Percentiles rank a stretch among this genome's conserved stretches.
These are phyloP conservation scores for Umbellularia californica DNA, from an alignment of 164 flowering plant species.

Conservation along the genomic window DNA sequence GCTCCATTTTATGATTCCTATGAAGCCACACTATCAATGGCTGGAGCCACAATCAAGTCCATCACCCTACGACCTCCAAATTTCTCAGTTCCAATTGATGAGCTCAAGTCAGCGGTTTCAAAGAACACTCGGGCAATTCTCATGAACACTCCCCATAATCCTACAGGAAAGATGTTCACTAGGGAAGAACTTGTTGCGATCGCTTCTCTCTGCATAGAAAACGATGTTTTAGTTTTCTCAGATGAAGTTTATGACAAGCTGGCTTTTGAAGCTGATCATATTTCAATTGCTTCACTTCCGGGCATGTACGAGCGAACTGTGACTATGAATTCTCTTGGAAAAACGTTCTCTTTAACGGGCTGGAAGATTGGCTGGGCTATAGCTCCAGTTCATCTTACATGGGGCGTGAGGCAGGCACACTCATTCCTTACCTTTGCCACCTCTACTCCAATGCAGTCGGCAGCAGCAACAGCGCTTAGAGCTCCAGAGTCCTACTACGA, in stretches of 20 bases:
- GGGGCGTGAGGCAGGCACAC: conserved; percentile 96
- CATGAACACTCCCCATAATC: conserved; percentile 91
- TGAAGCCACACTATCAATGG: conserved; percentile 94
- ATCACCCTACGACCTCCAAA: conserved; percentile 84
- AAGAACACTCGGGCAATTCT: conserved; percentile 83
- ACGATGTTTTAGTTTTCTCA: conserved; percentile 75
- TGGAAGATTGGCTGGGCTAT: conserved; percentile 99
- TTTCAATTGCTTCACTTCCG: conserved; percentile 92
- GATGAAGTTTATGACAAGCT: conserved; percentile 97
- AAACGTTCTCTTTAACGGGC: conserved; percentile 93
- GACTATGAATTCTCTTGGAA: conserved; percentile 92
- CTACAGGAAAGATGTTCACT: conserved; percentile 92
- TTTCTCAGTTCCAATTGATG: conserved; percentile 73
- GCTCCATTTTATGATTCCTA: conserved; percentile 98
- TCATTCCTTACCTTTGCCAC: conserved; percentile 89
- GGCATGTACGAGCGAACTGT: conserved; percentile 96
- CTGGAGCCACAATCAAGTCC: conserved; percentile 71
- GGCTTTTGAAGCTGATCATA: conserved; percentile 91
- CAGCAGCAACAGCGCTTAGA: conserved; percentile 67
- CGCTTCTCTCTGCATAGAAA: conserved; percentile 79
- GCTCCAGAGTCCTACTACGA: conserved; percentile 79
- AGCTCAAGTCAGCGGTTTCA: conserved; percentile 61
- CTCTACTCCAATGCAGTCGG: conserved; percentile 87
- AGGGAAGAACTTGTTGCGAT: conserved; percentile 67
- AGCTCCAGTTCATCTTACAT: conserved; percentile 86